Conservation (phyloP, 257 asterid genomes). For the Scutellaria galericulata region DNA sequence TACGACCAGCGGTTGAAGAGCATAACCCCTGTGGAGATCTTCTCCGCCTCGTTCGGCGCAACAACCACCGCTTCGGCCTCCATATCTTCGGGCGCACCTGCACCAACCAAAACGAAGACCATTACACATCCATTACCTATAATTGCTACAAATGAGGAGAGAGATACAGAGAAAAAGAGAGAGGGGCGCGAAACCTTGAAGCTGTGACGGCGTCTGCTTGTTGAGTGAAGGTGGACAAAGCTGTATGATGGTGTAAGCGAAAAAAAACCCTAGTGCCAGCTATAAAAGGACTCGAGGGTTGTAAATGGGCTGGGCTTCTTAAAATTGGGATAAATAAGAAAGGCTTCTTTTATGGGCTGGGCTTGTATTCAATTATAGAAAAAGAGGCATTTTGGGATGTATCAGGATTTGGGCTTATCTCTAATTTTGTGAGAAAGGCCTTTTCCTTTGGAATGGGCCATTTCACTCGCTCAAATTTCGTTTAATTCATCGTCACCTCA, state of each 20-base stretch:
- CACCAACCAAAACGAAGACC: background rate
- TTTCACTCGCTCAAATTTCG: no score
- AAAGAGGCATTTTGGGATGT: no score
- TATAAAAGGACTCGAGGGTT: constrained; percentile 2
- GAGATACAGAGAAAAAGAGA: background rate
- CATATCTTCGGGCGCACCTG: constrained; percentile 44
- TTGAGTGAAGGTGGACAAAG: constrained; percentile 6
- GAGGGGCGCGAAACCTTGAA: background rate
- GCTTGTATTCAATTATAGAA: no score
- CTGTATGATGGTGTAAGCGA: background rate
- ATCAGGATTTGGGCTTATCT: no score
- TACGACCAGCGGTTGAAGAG: constrained; percentile 76
- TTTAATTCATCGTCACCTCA: no score
- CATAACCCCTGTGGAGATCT: constrained; percentile 48
- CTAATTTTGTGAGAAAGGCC: no score
- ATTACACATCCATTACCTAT: background rate
- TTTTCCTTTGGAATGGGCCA: no score
- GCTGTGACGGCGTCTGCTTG: constrained; percentile 32
- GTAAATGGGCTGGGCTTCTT: background rate
- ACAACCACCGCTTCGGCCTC: constrained; percentile 38
- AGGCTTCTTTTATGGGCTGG: no score
- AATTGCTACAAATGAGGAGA: background rate
- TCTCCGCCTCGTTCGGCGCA: constrained; percentile 38
- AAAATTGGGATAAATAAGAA: no score
- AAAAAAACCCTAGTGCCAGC: constrained; percentile 31